Base-by-base conservation (phyloP, 2,329 filamentous ascomycete genomes). In the Aquanectria penicillioides region DNA sequence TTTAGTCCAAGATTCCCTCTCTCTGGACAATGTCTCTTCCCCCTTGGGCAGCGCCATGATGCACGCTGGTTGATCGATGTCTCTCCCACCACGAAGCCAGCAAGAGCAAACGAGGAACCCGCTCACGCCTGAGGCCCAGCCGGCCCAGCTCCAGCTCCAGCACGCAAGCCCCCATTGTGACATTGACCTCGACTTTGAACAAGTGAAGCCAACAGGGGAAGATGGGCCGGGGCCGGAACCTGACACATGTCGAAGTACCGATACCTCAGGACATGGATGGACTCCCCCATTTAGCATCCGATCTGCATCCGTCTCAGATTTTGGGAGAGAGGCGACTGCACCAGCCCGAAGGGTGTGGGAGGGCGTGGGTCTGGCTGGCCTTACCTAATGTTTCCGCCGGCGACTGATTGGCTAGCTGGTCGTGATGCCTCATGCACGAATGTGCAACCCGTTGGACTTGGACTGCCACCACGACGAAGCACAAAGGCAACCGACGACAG, bases 291-390 rank as follows among this genome's bases (percentile, higher is more conserved):
- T 71, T 71, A 66, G 61, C 61, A 67, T 60, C 64, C 69, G 72
- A 74, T 74, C 71, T 74, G 70, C 72, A 72, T 67, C 70, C 71
- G 72, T 74, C 70, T 74, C 71, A 74, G 72, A 74, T 74, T 73
- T 66, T 67, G 61, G 63, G 60, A 61, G 57, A 65, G 58, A 62
- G 61, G 64, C 63, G 59, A 70, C 67, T 69, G 66, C 68, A 70
- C 65, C 66, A 67, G 61, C 57, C 64, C 67, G 60, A 70, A 67
- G 38, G 31, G 61, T 57, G 66, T 69, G 64, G 65, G 59, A 57
- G 64, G 65, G 63, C 48, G 61, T 61, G 59, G 61, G 53, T 51
- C 54, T 52, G 55, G 53, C 40, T 58, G 59, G 63, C 50, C 41
- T 61, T 44, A 63, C 63, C n/a, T 61, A 69, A 68, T 62, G 48